Base-by-base conservation (phyloP, 139 green algal species). In the Picocystis salinarum region DNA sequence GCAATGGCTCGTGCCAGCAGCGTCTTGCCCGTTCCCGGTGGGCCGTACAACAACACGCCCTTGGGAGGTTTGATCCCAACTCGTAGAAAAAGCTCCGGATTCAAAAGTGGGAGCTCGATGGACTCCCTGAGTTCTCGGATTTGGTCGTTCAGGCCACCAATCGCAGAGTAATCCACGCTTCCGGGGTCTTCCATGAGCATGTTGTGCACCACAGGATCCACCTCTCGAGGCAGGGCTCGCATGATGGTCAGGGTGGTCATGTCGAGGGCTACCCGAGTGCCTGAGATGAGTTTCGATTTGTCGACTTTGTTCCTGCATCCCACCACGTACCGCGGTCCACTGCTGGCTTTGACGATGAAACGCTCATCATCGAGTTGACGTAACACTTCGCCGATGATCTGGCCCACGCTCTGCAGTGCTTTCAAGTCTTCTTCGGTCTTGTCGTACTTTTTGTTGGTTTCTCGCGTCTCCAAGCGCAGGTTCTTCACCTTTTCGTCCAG, bases 211-310 rank as follows among this genome's bases (percentile, higher is more conserved):
- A 94, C 65, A 1, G 89, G 89, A 66, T 99, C 89, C 12, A 94
- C 86, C 80, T 99, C 89, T n/a, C 89, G 67, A 0, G 83, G 82
- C 40, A 99, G 61, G 3, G 73, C 63, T 6, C 89, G 68, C 89
- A 99, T 99, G 71, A 99, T 95, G 42, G 89, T 99, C 28, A 99
- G 81, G 0, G 89, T 99, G 6, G 89, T 97, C 71, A 97, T 95
- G 62, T 99, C 89, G 27, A 99, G 74, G 5, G 88, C 71, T 20
- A 99, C 89, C 17, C 89, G 77, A 7, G 89, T 94, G 48, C 83
- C 81, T 18, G 73, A 60, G 4, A 52, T 73, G 5, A 99, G 75
- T 63, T 92, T 93, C 23, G 51, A 27, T 53, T 91, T 91, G 57
- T 99, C 83, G 25, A 99, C 76, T 57, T 97, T 96, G 54, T 48